Conservation (phyloP, 495 filamentous ascomycete genomes). For the Penicillium salamii region DNA sequence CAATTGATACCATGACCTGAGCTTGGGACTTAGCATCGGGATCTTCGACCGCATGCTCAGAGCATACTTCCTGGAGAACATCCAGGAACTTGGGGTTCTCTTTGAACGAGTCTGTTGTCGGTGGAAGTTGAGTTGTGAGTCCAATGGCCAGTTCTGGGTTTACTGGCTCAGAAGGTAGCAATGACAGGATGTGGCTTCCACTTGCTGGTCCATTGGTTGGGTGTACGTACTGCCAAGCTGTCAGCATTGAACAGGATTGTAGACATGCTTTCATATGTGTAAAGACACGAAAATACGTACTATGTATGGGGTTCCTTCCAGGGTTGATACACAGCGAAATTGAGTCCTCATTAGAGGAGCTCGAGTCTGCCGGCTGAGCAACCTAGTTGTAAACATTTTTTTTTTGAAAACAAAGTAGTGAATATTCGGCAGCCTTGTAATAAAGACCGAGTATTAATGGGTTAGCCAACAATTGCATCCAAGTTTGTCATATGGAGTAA, state of each 20-base stretch:
- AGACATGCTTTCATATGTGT: neutral
- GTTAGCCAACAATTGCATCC: constrained; percentile 8
- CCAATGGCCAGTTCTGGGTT: constrained; percentile 70
- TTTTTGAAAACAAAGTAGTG: neutral
- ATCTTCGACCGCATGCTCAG: constrained; percentile 67
- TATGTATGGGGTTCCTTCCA: constrained; percentile 54
- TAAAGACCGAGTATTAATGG: neutral
- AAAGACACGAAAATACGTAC: constrained; percentile 28
- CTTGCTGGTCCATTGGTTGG: constrained; percentile 43
- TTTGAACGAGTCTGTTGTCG: constrained; percentile 69
- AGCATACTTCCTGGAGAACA: constrained; percentile 72
- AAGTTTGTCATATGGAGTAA: constrained; percentile 9
- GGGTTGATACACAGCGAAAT: constrained; percentile 47
- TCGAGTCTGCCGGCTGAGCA: constrained; percentile 19
- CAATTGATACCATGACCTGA: constrained; percentile 71
- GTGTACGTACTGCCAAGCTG: constrained; percentile 65
- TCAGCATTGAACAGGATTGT: constrained; percentile 14
- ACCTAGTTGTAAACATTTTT: constrained; percentile 28
- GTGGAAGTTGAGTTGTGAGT: constrained; percentile 66
- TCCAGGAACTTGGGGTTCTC: constrained; percentile 75
- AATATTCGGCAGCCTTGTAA: too few species aligned
- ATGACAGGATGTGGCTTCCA: constrained; percentile 60
- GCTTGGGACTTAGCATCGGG: constrained; percentile 73
- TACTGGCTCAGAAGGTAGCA: constrained; percentile 73
- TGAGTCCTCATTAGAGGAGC: constrained; percentile 24